Percentiles rank a stretch among this genome's conserved stretches.
phyloP scores from a whole-genome alignment of 2,329 filamentous ascomycete species.

The Phialocephala sp. region DNA sequence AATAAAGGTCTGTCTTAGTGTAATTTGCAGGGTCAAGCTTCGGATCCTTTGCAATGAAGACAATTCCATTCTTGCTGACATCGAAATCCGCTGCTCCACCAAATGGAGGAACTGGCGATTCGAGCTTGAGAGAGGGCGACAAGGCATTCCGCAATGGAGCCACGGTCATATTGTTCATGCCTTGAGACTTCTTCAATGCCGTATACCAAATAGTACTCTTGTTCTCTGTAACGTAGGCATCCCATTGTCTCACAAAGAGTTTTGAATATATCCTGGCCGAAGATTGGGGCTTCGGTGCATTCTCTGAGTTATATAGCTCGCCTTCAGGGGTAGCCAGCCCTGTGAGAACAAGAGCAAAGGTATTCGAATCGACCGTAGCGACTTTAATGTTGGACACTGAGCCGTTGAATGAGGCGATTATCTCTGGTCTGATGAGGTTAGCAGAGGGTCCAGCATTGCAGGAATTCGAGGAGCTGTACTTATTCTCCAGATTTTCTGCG shows the following conservation, averaged over 20 bases:
- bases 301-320: conserved; percentile 68
- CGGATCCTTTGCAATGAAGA: conserved; percentile 79
- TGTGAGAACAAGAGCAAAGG: conserved; percentile 62
- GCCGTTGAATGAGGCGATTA: conserved; percentile 56
- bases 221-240: conserved; percentile 73
- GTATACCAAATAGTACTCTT: conserved; percentile 77
- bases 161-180: conserved; percentile 44
- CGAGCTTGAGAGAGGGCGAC: conserved; percentile 52
- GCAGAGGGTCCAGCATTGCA: conserved; percentile 14
- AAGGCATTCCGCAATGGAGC: conserved; percentile 67
- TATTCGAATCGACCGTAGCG: conserved; percentile 55
- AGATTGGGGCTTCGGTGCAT: conserved; percentile 63
- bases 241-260: conserved; percentile 84
- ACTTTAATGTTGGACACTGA: conserved; percentile 64
- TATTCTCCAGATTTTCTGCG: conserved; percentile 34
- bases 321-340: conserved; percentile 73
- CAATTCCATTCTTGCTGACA: conserved; percentile 67
- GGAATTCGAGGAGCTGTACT: conserved; percentile 21
- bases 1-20: conserved; percentile 84
- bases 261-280: conserved; percentile 74
- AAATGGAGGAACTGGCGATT: conserved; percentile 76
- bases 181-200: conserved; percentile 53
- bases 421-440: conserved; percentile 46
- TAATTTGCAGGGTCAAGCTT: conserved; percentile 72
- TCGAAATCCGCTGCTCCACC: conserved; percentile 84